A percentile compares a stretch with the other conserved stretches of the same genome.
These are phyloP conservation scores for Boletus rex-veris DNA, from an alignment of 768 basidiomycete species.

Conservation along the genomic window DNA sequence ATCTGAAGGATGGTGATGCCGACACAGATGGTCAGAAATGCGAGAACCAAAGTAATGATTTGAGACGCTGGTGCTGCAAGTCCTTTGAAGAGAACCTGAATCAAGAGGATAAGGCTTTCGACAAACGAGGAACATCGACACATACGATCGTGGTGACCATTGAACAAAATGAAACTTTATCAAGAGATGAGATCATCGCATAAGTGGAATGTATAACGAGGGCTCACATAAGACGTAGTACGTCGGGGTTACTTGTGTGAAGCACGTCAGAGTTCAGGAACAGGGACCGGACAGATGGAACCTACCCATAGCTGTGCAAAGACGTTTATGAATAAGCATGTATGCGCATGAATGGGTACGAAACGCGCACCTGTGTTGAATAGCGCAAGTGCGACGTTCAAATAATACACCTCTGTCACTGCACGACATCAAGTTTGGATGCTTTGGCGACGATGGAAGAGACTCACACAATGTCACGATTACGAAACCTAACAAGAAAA, in stretches of 20 bases:
- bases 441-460: not conserved
- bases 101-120: conserved; percentile 1
- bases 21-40: conserved; percentile 85
- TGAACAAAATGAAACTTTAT: conserved; percentile 74
- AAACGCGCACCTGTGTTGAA: conserved; percentile 77
- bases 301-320: conserved; percentile 60
- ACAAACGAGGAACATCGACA: conserved; percentile 6
- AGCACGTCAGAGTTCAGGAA: conserved; percentile 18
- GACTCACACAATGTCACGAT: conserved; percentile 71
- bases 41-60: conserved; percentile 90
- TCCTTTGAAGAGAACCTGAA: conserved; percentile 84
- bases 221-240: conserved; percentile 80
- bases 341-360: not conserved
- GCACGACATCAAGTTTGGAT: conserved; percentile 5
- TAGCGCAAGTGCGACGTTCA: conserved; percentile 92
- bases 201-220: not conserved
- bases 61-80: conserved; percentile 70
- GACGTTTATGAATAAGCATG: not conserved
- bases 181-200: not conserved
- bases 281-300: conserved; percentile 7
- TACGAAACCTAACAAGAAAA: conserved; percentile 83
- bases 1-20: conserved; percentile 96
- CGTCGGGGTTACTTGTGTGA: conserved; percentile 67
- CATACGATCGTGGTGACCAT: conserved; percentile 79
- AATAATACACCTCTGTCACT: conserved; percentile 92